Conservation (phyloP, 2,329 filamentous ascomycete genomes). For the Dactylellina cionopaga region DNA sequence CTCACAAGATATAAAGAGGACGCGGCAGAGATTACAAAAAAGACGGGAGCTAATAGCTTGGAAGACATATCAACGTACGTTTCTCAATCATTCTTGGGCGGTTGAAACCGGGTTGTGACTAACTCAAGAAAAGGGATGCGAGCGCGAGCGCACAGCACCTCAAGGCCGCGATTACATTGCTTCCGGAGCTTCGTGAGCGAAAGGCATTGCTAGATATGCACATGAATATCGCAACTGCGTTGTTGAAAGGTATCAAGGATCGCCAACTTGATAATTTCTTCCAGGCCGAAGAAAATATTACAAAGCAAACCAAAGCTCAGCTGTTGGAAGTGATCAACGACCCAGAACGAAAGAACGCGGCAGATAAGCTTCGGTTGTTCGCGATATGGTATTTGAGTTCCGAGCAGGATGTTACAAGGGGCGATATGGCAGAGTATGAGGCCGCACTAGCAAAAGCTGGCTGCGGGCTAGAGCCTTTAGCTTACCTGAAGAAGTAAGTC, state of each 20-base stretch:
- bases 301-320: slow-evolving; percentile 88
- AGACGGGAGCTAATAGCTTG: slow-evolving; percentile 89
- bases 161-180: slow-evolving; percentile 90
- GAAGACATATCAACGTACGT: slow-evolving; percentile 75
- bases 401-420: slow-evolving; percentile 83
- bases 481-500: slow-evolving; percentile 85
- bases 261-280: slow-evolving; percentile 96
- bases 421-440: slow-evolving; percentile 86
- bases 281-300: slow-evolving; percentile 90
- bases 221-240: slow-evolving; percentile 93
- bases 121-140: slow-evolving; percentile 72
- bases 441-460: slow-evolving; percentile 80
- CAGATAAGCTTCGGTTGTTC: slow-evolving; percentile 92
- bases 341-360: slow-evolving; percentile 79
- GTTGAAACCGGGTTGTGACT: too few relatives aligned
- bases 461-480: slow-evolving; percentile 78
- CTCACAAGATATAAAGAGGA: slow-evolving; percentile 95
- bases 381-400: slow-evolving; percentile 92
- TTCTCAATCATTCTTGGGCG: too few relatives aligned
- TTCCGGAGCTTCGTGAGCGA: slow-evolving; percentile 90
- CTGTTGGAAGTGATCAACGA: slow-evolving; percentile 88
- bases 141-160: slow-evolving; percentile 90
- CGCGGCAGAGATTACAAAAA: slow-evolving; percentile 90
- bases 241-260: slow-evolving; percentile 86
- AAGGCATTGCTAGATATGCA: slow-evolving; percentile 97